Conservation (phyloP, 257 asterid species). For the Ocimum tenuiflorum region DNA sequence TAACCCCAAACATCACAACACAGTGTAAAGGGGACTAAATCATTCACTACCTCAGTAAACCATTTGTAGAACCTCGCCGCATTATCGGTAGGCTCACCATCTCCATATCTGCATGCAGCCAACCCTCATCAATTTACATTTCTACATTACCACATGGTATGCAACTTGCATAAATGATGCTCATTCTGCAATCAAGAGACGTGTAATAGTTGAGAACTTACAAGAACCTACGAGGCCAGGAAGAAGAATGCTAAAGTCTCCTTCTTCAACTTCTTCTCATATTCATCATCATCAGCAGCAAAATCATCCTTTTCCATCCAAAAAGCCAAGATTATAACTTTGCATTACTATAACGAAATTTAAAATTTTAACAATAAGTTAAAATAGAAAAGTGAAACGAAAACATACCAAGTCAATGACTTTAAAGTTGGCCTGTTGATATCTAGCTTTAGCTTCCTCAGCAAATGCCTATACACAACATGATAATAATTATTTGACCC, state of each 20-base stretch:
- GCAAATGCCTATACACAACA: slow-evolving; percentile 60
- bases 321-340: neutral
- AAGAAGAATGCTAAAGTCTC: slow-evolving; percentile 74
- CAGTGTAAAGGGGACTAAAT: neutral
- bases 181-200: slow-evolving; percentile 8
- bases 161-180: neutral
- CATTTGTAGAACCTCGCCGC: slow-evolving; percentile 96
- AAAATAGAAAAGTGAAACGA: neutral
- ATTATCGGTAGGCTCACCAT: slow-evolving; percentile 98
- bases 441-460: slow-evolving; percentile 94
- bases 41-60: slow-evolving; percentile 61
- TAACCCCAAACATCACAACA: slow-evolving; percentile 1
- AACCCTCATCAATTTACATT: slow-evolving; percentile 21
- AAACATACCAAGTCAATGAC: slow-evolving; percentile 66
- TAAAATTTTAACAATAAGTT: neutral
- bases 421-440: slow-evolving; percentile 64
- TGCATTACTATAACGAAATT: neutral
- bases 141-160: neutral
- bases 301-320: slow-evolving; percentile 66
- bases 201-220: neutral
- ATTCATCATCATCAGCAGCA: slow-evolving; percentile 91
- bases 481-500: slow-evolving; percentile 6
- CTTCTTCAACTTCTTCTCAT: slow-evolving; percentile 73
- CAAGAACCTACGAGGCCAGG: slow-evolving; percentile 75
- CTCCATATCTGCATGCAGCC: slow-evolving; percentile 76